Base-by-base conservation (phyloP, 306 rosid species). In the Cicer yamashitae region DNA sequence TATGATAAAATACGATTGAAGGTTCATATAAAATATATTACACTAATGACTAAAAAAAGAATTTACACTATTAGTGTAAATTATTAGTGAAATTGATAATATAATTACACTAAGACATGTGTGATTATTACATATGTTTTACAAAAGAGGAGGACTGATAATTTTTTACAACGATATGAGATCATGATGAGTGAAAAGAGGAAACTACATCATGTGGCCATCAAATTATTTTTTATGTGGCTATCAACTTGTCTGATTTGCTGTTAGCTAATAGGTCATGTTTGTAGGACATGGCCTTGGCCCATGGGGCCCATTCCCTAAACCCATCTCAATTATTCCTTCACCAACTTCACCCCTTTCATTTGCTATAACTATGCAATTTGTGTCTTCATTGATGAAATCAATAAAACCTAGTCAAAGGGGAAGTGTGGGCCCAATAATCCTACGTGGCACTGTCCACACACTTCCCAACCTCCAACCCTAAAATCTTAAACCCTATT, bases 261-360 rank as follows among this genome's bases (percentile, higher is more conserved):
- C 22, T 22, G 50, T 79, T 52, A 62, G 58, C 7, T n/a, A 15
- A 50, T 37, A 43, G 67, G 71, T 22, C 41, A 22, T 69, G 10
- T 3, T 53, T 17, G 13, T 77, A 40, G 67, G 22, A 1, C 10
- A 66, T 10, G 39, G 9, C 54, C 17, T 44, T 66, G 71, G 17
- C 18, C 39, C 63, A 12, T 78, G 46, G 57, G 50, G 45, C 60
- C 82, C 83, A 51, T 18, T 7, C 50, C 67, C 8, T 77, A n/a
- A 70, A 56, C 74, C 68, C 17, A 53, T 73, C 60, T 78, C 70
- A 64, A 82, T 86, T 80, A 84, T 75, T 73, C 74, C 13, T 18
- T 6, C 89, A 85, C 89, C 97, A n/a, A 83, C 86, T 78, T 52
- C 96, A 72, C 87, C 89, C 89, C 70, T 84, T 64, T 18, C 10